phyloP scores from a whole-genome alignment of 139 green algal species.

The Chlamydomonas sphaeroides region DNA sequence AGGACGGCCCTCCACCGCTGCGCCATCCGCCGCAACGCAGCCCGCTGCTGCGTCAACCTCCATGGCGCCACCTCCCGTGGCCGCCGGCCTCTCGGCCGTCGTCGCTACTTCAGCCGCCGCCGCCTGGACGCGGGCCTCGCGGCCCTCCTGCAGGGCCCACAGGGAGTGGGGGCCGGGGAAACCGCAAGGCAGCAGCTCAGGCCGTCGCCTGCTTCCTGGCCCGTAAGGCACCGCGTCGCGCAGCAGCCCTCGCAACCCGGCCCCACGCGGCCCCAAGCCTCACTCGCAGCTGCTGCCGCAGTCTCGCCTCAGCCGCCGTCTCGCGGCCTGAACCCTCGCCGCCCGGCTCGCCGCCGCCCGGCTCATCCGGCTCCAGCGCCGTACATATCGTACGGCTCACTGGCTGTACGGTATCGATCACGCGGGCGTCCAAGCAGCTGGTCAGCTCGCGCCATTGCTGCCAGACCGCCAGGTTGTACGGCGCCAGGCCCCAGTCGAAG shows the following conservation, averaged over 20 bases:
- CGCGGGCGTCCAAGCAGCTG: slow-evolving; percentile 48
- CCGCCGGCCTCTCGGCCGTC: no score
- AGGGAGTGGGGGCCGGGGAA: no score
- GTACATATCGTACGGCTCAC: no score
- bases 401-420: slow-evolving; percentile 60
- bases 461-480: slow-evolving; percentile 78
- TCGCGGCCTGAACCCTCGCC: not conserved
- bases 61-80: not conserved
- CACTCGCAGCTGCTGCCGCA: slow-evolving; percentile 23
- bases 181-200: no score
- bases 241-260: no score
- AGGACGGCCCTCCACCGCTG: no score
- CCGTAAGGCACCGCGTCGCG: no score
- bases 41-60: not conserved
- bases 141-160: not conserved
- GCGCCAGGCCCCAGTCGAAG: slow-evolving; percentile 80
- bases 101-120: not conserved
- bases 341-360: not conserved
- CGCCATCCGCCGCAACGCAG: no score
- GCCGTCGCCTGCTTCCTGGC: no score
- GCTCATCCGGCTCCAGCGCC: not conserved
- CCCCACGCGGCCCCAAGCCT: not conserved
- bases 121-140: not conserved
- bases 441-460: slow-evolving; percentile 68
- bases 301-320: slow-evolving; percentile 11